Percentiles rank a stretch among this genome's conserved stretches.
Evolutionary conservation across 805 yeast genomes (phyloP).

Genomic region (Wickerhamomyces subpelliculosus): DNA sequence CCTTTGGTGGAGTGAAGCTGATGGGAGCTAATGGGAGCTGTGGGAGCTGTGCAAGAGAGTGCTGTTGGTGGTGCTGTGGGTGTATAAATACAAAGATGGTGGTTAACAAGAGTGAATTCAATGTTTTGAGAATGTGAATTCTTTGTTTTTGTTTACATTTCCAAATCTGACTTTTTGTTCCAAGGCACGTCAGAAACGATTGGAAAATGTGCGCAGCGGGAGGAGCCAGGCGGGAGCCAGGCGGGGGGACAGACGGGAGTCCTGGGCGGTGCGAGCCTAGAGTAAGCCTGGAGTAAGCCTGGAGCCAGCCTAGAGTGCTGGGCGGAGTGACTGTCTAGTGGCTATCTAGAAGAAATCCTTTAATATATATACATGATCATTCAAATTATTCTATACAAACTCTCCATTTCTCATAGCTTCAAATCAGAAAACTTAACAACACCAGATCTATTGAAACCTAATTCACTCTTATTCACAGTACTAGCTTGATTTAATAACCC

Average conservation of each 20-base stretch:
- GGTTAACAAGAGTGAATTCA: background rate
- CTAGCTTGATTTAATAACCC: conserved; percentile 5
- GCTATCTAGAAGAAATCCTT: background rate
- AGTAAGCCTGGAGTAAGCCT: too few species aligned
- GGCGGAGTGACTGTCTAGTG: conserved; percentile 4
- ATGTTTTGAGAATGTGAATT: background rate
- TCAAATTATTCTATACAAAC: background rate
- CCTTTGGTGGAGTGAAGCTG: too few species aligned
- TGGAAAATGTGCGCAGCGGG: too few species aligned
- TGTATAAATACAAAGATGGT: background rate
- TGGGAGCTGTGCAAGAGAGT: too few species aligned
- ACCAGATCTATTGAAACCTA: conserved; percentile 13
- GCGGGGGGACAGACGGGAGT: too few species aligned
- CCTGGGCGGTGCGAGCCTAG: too few species aligned
- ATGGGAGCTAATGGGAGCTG: too few species aligned
- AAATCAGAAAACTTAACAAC: conserved; percentile 10
- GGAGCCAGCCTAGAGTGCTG: too few species aligned
- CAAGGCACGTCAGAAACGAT: too few species aligned
- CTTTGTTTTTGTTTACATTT: conserved; percentile 1
- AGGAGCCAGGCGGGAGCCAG: too few species aligned
- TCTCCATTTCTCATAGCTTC: background rate
- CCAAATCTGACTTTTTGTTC: background rate
- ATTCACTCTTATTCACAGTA: conserved; percentile 14
- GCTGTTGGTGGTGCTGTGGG: background rate
- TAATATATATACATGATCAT: background rate